Base-by-base conservation (phyloP, 1,139 yeast genomes). In the Nakaseomyces uthaithaninus region DNA sequence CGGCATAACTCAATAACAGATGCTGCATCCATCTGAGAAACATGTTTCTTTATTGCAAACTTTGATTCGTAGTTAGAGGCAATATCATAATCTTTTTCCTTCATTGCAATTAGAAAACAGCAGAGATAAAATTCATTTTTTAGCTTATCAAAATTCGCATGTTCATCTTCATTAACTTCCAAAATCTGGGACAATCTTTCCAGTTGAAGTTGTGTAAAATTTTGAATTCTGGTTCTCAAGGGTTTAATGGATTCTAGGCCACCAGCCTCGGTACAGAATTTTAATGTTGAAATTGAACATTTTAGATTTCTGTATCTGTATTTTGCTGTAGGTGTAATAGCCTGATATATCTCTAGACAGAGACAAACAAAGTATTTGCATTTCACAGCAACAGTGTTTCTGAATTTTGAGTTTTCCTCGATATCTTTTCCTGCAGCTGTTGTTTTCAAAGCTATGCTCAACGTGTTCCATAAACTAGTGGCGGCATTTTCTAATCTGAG, bases 401-500 rank as follows among this genome's bases (percentile, higher is more conserved):
- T 31, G 18, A 18, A 18, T 22, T 22, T 12, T 14, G 3, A 16
- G 38, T 14, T 10, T 26, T 9, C 27, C 25, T 24, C 12, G 25
- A 20, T 10, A 31, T 20, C 16, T 12, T 31, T 31, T 5, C 16
- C 25, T 19, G 4, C n/a, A 1, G 25, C 31, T 18, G 38, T 26
- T 2, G 42, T 34, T 36, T 46, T 52, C 18, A 44, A 20, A 9
- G 47, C 39, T 5, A 55, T 39, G 1, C 48, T 36, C 8, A 49
- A 27, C 8, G 53, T 36, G 42, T 54, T 55, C 60, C 60, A 55
- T 8, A 55, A 40, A 18, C 40, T 45, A 11, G 55, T 46, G 2
- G 53, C 48, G 6, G 50, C 44, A 38, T 50, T 48, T 31, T 54
- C 57, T 14, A 55, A 38, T 14, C 48, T 43, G 14, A 48, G 27